A percentile compares a stretch with the other conserved stretches of the same genome.
Evolutionary conservation across 2,329 filamentous ascomycete genomes (phyloP).

Genomic region (Ophiostoma perfectum): DNA sequence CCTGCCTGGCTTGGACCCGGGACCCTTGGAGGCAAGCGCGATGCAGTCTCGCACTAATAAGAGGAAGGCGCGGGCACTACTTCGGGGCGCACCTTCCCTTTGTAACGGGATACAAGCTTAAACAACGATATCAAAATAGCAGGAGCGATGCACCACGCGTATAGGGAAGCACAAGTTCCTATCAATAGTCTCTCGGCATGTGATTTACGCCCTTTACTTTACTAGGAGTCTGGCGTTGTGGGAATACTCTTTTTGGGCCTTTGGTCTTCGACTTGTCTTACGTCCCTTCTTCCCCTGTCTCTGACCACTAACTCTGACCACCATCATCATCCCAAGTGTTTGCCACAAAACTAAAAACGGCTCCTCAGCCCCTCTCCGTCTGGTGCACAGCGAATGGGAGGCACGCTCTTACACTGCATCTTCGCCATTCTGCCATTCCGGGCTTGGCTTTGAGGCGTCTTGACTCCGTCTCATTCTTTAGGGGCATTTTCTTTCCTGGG

Average conservation of each 20-base stretch:
- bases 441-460: neutral
- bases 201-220: neutral
- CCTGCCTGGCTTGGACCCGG: no score
- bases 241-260: neutral
- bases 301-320: neutral
- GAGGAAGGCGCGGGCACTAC: constrained; percentile 15
- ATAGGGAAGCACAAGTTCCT: neutral
- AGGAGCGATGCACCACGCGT: constrained; percentile 1
- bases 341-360: constrained; percentile 12
- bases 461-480: no score
- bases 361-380: constrained; percentile 18
- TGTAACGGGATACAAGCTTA: constrained; percentile 8
- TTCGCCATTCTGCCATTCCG: neutral
- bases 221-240: neutral
- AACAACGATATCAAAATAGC: constrained; percentile 1
- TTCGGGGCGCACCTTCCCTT: constrained; percentile 20
- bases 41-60: constrained; percentile 10
- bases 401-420: constrained; percentile 14
- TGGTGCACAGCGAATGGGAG: constrained; percentile 17
- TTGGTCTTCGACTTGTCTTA: neutral
- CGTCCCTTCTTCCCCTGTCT: neutral
- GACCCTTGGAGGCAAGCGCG: neutral
- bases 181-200: neutral
- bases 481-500: no score
- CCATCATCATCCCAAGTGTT: neutral